Evolutionary conservation across 176 grass and related monocot species (phyloP), one percentile per base, ranked within the genome.

Genomic region (Aegilops bicornis): DNA sequence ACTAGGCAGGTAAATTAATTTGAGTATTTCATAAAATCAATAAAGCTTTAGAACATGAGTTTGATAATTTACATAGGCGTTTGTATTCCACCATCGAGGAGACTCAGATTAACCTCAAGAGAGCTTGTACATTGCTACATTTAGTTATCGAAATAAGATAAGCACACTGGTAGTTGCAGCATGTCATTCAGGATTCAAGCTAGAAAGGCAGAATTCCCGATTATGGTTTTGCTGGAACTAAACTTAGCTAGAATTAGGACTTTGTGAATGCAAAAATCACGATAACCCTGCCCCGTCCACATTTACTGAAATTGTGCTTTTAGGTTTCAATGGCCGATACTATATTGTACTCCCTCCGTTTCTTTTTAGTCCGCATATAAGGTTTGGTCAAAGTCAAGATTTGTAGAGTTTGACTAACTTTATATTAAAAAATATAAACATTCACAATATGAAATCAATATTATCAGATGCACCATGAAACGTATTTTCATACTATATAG

Each of bases 81-180:
- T 66, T 68, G 84, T 14, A 77, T 42, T 67, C 68, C 67, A 84
- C 20, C 47, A 62, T 32, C 39, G 29, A 39, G 15, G 60, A 69
- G 29, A 69, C 15, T 69, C 22, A 56, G 69, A 24, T 56, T 64
- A 17, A 69, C 30, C 42, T 25, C 19, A 29, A 48, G 76, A 6
- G 6, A 67, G 62, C 29, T 56, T 78, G 30, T 36, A 45, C 11
- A 30, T 1, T 52, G 16, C 13, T 58, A 29, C 3, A 0, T 8
- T 56, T 58, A 78, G 74, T 52, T 20, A 85, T 78, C 42, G 9
- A 68, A 60, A 54, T 64, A 56, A 59, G 54, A 32, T 78, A 69
- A 78, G 77, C 14, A 71, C 2, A 36, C 25, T 15, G 25, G 11
- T 79, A 35, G 23, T 60, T 39, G 58, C 67, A 83, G 27, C 24